Conservation (phyloP, 495 filamentous ascomycete species). For the Penicillium arizonense region DNA sequence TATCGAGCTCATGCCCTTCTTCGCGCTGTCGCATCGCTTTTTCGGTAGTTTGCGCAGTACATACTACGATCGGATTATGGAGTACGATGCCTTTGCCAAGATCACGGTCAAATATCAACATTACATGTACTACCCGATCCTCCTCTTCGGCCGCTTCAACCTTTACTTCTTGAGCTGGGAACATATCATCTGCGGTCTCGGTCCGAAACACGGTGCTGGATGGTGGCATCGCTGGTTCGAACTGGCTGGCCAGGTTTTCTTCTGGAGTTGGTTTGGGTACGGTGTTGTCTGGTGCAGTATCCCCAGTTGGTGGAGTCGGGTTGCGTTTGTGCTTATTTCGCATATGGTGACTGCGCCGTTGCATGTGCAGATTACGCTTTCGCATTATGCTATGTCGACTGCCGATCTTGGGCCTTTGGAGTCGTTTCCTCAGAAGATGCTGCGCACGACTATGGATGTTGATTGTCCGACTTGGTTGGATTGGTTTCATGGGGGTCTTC, state of each 20-base stretch:
- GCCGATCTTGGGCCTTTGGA: constrained; percentile 76
- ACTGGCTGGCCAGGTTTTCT: constrained; percentile 70
- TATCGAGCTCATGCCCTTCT: constrained; percentile 87
- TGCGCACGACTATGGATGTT: constrained; percentile 91
- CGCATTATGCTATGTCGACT: constrained; percentile 92
- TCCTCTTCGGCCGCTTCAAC: constrained; percentile 82
- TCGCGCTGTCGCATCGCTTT: constrained; percentile 80
- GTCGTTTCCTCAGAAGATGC: constrained; percentile 88
- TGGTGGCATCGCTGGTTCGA: constrained; percentile 85
- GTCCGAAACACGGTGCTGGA: constrained; percentile 71
- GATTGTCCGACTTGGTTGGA: constrained; percentile 88
- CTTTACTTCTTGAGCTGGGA: constrained; percentile 77
- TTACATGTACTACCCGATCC: constrained; percentile 73
- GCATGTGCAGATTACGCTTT: constrained; percentile 88
- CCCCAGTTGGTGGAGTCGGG: constrained; percentile 60
- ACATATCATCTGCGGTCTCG: constrained; percentile 65
- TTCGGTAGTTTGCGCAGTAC: constrained; percentile 68
- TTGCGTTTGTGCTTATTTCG: constrained; percentile 74
- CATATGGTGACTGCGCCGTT: constrained; percentile 79
- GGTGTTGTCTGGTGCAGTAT: constrained; percentile 67
- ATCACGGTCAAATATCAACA: constrained; percentile 67
- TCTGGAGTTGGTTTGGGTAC: constrained; percentile 90
- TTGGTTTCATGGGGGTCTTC: constrained; percentile 85
- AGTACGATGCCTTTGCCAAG: constrained; percentile 69
- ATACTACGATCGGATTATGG: constrained; percentile 80